Evolutionary conservation across 83 land plant species (phyloP).

Genomic region (Picea mariana): DNA sequence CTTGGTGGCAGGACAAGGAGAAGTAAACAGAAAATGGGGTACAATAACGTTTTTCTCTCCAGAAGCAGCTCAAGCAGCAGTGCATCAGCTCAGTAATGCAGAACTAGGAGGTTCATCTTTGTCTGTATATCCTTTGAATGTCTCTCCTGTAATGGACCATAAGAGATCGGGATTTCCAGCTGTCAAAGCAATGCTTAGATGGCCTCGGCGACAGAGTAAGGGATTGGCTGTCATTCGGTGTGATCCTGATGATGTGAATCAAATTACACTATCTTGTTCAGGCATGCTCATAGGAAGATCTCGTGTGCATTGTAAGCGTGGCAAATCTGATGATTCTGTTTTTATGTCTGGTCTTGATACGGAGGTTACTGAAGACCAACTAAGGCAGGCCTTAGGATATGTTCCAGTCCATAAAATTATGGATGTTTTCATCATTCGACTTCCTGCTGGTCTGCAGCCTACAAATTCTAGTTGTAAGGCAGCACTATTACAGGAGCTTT

Average conservation of each 20-base stretch:
- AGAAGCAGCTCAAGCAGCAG: constrained; percentile 55
- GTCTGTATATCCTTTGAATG: constrained; percentile 36
- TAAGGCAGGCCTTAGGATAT: constrained; percentile 31
- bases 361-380: constrained; percentile 48
- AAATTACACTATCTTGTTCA: constrained; percentile 35
- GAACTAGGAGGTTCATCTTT: constrained; percentile 33
- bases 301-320: constrained; percentile 33
- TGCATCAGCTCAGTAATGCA: constrained; percentile 26
- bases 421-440: constrained; percentile 51
- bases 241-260: constrained; percentile 37
- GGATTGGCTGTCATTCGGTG: constrained; percentile 65
- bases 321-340: constrained; percentile 31
- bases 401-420: constrained; percentile 36
- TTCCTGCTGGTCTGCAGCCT: constrained; percentile 32
- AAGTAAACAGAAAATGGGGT: constrained; percentile 51
- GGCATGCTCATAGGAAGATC: constrained; percentile 48
- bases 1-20: constrained; percentile 24
- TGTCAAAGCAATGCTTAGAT: constrained; percentile 53
- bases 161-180: constrained; percentile 36
- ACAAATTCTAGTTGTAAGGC: constrained; percentile 35
- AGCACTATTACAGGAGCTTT: constrained; percentile 55
- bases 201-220: constrained; percentile 70
- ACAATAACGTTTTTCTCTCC: constrained; percentile 62
- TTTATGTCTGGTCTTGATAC: constrained; percentile 46
- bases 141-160: constrained; percentile 23